Evolutionary conservation across 441 rosid genomes (phyloP).

Genomic region (Omphalea diandra): DNA sequence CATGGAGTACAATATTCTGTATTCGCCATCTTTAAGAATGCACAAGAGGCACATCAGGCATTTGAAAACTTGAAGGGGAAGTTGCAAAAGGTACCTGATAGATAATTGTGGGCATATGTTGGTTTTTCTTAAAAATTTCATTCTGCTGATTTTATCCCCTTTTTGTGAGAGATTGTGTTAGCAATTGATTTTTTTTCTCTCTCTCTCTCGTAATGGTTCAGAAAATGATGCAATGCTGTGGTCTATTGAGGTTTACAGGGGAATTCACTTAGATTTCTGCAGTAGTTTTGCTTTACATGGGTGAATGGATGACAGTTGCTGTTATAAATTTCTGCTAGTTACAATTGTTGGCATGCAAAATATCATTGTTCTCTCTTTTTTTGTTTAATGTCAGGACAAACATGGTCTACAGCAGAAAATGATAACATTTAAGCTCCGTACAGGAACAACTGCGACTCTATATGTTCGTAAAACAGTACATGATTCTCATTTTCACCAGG

Average conservation of each 20-base stretch:
- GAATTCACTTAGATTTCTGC: background rate
- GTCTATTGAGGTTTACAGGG: background rate
- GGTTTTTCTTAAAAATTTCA: background rate
- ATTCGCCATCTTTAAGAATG: slow-evolving; percentile 42
- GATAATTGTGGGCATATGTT: no score
- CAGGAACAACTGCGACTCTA: slow-evolving; percentile 37
- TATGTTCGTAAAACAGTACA: slow-evolving; percentile 55
- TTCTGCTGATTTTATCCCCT: background rate
- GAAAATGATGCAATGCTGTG: background rate
- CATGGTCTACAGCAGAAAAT: slow-evolving; percentile 61
- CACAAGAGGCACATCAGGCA: slow-evolving; percentile 59
- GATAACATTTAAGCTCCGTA: slow-evolving; percentile 32
- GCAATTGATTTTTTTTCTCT: background rate
- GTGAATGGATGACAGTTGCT: background rate
- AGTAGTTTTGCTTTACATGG: background rate
- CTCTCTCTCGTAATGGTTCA: no score
- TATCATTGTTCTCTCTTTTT: background rate
- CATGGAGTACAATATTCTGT: slow-evolving; percentile 51
- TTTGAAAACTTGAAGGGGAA: slow-evolving; percentile 53
- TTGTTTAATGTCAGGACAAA: slow-evolving; percentile 47
- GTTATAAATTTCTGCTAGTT: background rate
- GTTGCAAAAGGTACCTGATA: slow-evolving; percentile 50
- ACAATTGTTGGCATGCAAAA: no score
- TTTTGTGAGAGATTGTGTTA: background rate
- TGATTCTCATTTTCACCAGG: slow-evolving; percentile 24